A percentile compares a stretch with the other conserved stretches of the same genome.
phyloP scores from a whole-genome alignment of 148 eudicot species.

The Fagopyrum tataricum region DNA sequence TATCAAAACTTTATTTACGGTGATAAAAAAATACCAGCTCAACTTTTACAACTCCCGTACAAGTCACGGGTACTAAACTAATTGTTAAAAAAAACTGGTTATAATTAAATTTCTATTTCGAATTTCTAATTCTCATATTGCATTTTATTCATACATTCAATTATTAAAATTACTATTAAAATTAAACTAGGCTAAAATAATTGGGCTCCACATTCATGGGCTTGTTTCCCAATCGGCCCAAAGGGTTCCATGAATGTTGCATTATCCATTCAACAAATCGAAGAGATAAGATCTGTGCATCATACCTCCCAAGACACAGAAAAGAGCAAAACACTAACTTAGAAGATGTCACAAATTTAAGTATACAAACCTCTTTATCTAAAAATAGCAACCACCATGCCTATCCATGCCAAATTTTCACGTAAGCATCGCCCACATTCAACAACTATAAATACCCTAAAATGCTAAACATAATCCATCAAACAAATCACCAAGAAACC shows the following conservation, averaged over 20 bases:
- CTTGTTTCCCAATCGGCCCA: neutral
- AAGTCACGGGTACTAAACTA: too few relatives aligned
- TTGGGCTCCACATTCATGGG: neutral
- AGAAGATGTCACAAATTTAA: neutral
- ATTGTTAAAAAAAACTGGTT: too few relatives aligned
- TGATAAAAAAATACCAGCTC: too few relatives aligned
- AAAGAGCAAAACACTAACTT: neutral
- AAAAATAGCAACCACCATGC: neutral
- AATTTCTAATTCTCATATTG: too few relatives aligned
- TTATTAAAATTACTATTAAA: too few relatives aligned
- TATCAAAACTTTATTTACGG: too few relatives aligned
- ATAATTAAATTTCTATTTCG: too few relatives aligned
- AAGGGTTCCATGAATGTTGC: neutral
- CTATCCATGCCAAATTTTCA: neutral
- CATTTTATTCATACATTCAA: too few relatives aligned
- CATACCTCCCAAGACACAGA: neutral
- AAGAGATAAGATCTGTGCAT: neutral
- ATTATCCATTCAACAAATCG: neutral
- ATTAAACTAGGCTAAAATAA: too few relatives aligned
- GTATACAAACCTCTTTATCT: neutral
- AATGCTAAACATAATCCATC: neutral
- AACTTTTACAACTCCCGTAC: too few relatives aligned
- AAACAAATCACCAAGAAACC: neutral
- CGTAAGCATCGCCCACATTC: neutral
- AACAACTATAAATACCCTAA: conserved; percentile 11